phyloP scores from a whole-genome alignment of 192 early-diverging fungal genomes.

The Ramicandelaber brevisporus region DNA sequence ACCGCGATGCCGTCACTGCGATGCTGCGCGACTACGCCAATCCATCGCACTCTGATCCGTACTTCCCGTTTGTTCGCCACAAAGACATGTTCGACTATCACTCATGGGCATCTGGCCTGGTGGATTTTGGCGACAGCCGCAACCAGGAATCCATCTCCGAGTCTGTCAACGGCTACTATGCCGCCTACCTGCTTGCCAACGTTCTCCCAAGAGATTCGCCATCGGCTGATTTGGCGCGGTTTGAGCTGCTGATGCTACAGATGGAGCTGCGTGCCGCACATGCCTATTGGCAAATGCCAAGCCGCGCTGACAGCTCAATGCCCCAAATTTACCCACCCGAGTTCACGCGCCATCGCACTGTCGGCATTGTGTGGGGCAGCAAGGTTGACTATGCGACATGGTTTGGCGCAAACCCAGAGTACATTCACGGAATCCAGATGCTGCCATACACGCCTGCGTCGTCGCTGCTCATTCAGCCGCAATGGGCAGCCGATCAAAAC shows the following conservation, averaged over 20 bases:
- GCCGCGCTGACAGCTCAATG: conserved; percentile 4
- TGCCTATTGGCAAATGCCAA: conserved; percentile 19
- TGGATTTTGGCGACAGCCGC: conserved; percentile 17
- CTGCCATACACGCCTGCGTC: conserved; percentile 18
- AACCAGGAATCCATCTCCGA: conserved; percentile 25
- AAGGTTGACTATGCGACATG: conserved; percentile 16
- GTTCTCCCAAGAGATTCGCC: conserved; percentile 9
- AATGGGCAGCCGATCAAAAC: conserved; percentile 10
- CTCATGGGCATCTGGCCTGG: conserved; percentile 25
- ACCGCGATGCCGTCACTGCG: conserved; percentile 4
- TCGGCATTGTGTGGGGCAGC: conserved; percentile 20
- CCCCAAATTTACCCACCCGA: conserved; percentile 7
- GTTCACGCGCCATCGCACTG: conserved; percentile 8
- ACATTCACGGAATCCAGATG: conserved; percentile 22
- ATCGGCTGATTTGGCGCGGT: conserved; percentile 6
- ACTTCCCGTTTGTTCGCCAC: conserved; percentile 21
- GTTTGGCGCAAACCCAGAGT: conserved; percentile 16
- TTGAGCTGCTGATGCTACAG: conserved; percentile 10
- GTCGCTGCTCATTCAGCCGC: conserved; percentile 10
- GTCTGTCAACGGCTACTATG: conserved; percentile 25
- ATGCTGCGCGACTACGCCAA: conserved; percentile 22
- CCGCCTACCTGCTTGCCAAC: conserved; percentile 11
- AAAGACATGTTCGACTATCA: conserved; percentile 33
- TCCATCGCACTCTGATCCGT: conserved; percentile 4
- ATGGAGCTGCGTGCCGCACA: conserved; percentile 15